Base-by-base conservation (phyloP, 2,329 filamentous ascomycete species). In the Fusarium sp. region DNA sequence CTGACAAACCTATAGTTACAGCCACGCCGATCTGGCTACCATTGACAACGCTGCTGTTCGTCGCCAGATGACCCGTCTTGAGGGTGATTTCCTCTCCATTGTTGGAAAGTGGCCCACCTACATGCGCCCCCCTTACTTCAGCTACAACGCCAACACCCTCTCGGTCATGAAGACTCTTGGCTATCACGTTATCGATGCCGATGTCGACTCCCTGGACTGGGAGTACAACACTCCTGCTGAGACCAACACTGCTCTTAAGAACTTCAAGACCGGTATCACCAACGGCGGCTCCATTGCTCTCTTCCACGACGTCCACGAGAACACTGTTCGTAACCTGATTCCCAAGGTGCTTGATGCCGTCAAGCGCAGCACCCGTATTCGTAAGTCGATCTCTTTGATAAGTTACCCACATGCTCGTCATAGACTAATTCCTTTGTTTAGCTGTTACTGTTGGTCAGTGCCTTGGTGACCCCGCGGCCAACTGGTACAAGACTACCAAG, bases 121-220 rank as follows among this genome's bases (percentile, higher is more conserved):
- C 73, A 79, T 81, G 78, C 78, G 78, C 5, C 73, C 79, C 2
- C 80, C 80, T 5, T 81, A 78, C 72, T 78, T 80, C 28, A 78
- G 76, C 42, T 79, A 77, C 74, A 79, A 73, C 52, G 44, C 56
- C 20, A 71, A 55, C 4, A 77, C 77, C 55, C 64, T 79, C 50
- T 52, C 64, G 14, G 75, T 77, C 53, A 66, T 81, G 62, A 75
- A 68, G 26, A 66, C 59, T 40, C 67, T 87, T 10, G 82, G 82
- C 40, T 87, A 87, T 76, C 83, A 87, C 67, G 76, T 87, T 69
- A 81, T 83, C 60, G 85, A 86, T 74, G 86, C 86, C 71, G 83
- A 87, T 72, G 78, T 88, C 38, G 86, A 88, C 74, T 88, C 86
- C 20, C 81, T 86, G 50, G 86, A 88, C 75, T 88, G 86, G 73